Evolutionary conservation across 2,329 filamentous ascomycete species (phyloP), one percentile per base, ranked within the genome.

Genomic region (Myotisia sp.): DNA sequence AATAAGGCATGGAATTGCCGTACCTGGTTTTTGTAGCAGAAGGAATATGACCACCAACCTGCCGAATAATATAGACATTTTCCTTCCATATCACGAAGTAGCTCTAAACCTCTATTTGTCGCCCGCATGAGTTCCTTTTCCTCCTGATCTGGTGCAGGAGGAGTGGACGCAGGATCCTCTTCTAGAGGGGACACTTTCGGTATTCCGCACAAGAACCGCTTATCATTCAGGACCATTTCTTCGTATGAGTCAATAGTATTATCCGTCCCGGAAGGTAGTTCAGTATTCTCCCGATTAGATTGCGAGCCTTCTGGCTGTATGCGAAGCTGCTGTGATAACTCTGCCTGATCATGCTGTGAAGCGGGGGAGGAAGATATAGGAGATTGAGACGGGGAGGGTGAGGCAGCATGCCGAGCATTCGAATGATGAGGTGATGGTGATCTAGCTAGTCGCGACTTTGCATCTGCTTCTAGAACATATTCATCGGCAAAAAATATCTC

Each of bases 41-140:
- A 93, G 47, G 78, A 80, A 59, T 94, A 94, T 51, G 80, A 90
- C 86, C 86, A 94, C 86, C 86, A 94, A 0, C 86, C 86, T 1
- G 76, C 80, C 44, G 85, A 62, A 53, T 74, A 81, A 62, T 87
- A 92, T 42, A 94, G 71, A 55, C 86, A 94, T 33, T 71, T 70
- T 3, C 76, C 79, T 34, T 86, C 71, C 57, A 94, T 77, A 17
- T 76, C 74, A 43, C 72, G 70, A 33, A 94, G 64, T 14, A 94
- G 67, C 49, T 90, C 79, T 69, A 82, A 80, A 4, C 86, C 86
- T 31, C 75, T 76, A 20, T 74, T 69, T 1, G 78, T 80, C 1
- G 85, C 86, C 17, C 81, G 74, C 26, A 70, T 72, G 6, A 92
- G 68, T 56, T 93, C 85, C 42, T 77, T 79, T 40, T 81, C 78